A percentile compares a stretch with the other conserved stretches of the same genome.
Conservation (phyloP, 495 filamentous ascomycete genomes). For the Penicillium steckii region DNA sequence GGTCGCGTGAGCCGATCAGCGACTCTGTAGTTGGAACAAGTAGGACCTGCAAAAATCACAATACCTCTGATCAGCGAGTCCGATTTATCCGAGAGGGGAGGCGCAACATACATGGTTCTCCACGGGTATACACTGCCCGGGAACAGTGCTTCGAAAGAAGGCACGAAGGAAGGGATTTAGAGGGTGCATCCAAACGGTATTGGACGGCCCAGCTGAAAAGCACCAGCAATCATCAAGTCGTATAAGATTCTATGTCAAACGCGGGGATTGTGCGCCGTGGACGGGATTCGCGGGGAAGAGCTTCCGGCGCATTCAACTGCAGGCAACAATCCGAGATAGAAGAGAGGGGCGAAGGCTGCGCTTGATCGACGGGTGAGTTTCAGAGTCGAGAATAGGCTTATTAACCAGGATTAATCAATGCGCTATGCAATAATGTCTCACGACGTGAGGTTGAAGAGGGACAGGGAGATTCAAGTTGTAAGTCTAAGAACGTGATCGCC, state of each 20-base stretch:
- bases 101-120: slow-evolving; percentile 72
- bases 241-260: slow-evolving; percentile 13
- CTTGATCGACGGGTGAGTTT: too few species aligned
- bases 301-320: slow-evolving; percentile 38
- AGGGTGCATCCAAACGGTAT: slow-evolving; percentile 87
- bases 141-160: slow-evolving; percentile 95
- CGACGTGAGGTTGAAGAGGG: too few species aligned
- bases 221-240: slow-evolving; percentile 46
- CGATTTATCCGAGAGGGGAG: slow-evolving; percentile 12
- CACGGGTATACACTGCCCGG: slow-evolving; percentile 87
- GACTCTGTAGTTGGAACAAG: slow-evolving; percentile 92
- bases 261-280: slow-evolving; percentile 26
- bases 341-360: neutral
- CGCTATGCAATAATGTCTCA: too few species aligned
- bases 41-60: slow-evolving; percentile 60
- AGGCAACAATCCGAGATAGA: slow-evolving; percentile 19
- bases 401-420: too few species aligned
- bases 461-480: slow-evolving; percentile 22
- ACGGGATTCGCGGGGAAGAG: slow-evolving; percentile 35
- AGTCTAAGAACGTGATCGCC: slow-evolving; percentile 35
- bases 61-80: slow-evolving; percentile 17
- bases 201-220: slow-evolving; percentile 44
- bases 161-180: slow-evolving; percentile 97
- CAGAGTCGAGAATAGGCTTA: too few species aligned
- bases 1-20: slow-evolving; percentile 83